Evolutionary conservation across 2,329 filamentous ascomycete genomes (phyloP), one percentile per base, ranked within the genome.

Genomic region (Cladosporium oxysporum): DNA sequence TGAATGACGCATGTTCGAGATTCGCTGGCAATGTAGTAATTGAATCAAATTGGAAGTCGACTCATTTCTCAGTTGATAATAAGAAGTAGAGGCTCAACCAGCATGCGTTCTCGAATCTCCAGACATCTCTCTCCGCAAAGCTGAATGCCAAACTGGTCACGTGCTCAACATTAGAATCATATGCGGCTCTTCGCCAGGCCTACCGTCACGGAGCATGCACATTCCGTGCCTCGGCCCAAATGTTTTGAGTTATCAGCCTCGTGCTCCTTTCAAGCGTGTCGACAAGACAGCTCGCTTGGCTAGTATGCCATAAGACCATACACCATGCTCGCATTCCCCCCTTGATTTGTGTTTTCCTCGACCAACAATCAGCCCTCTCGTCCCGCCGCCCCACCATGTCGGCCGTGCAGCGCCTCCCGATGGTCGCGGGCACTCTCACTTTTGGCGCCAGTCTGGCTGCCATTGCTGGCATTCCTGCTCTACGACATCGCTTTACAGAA

Each of bases 381-480:
- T 49, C 59, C 65, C 58, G 67, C 49, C 12, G 23, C 60, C 14
- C 62, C 52, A 66, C 44, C 31, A 77, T 77, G 75, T 77, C 75
- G 35, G 75, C 71, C 58, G 70, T 71, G 1, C 71, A 72, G 18
- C 72, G 74, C 47, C 67, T 76, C 37, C 73, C 71, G 11, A 65
- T 71, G 31, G 67, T 77, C 12, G 75, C 72, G 60, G 71, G 71
- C 59, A 70, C 72, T 16, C 62, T 75, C 35, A 69, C 67, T 58
- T 44, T 72, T 26, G 73, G 71, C 29, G 70, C 71, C 14, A 67
- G 69, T 31, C 41, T 74, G 6, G 67, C 66, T 7, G 68, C 69
- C n/a, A 64, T 75, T 58, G 64, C 68, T 8, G 31, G 67, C 6
- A 66, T 75, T 12, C 74, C 75, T 3, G 67, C 72, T 5, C 66